Percentiles rank a stretch among this genome's conserved stretches.
phyloP scores from a whole-genome alignment of 2,329 filamentous ascomycete species.

The Colletotrichum spinosum region DNA sequence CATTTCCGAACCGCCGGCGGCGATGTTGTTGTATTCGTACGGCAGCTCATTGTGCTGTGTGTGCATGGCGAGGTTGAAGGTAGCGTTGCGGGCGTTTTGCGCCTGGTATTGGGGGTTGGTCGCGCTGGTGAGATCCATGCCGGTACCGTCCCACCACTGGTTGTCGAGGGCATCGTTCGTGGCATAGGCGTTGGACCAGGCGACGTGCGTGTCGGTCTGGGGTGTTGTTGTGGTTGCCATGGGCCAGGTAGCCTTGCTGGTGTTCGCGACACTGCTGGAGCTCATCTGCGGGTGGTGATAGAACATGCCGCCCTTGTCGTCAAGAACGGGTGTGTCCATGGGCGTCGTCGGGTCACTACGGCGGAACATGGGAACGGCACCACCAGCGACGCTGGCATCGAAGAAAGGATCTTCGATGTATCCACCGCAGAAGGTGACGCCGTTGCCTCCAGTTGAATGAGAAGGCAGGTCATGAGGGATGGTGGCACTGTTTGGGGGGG shows the following conservation, averaged over 20 bases:
- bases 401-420: constrained; percentile 55
- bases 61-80: constrained; percentile 54
- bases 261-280: constrained; percentile 34
- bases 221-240: constrained; percentile 34
- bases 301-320: constrained; percentile 46
- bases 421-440: constrained; percentile 48
- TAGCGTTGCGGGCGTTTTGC: constrained; percentile 48
- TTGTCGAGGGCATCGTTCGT: constrained; percentile 34
- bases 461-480: constrained; percentile 39
- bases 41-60: constrained; percentile 53
- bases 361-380: constrained; percentile 46
- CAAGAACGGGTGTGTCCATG: constrained; percentile 51
- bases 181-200: constrained; percentile 36
- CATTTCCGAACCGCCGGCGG: constrained; percentile 46
- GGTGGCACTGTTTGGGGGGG: constrained; percentile 43
- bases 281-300: constrained; percentile 39
- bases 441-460: constrained; percentile 26
- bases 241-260: constrained; percentile 43
- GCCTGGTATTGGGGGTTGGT: constrained; percentile 45
- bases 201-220: constrained; percentile 29
- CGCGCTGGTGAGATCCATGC: constrained; percentile 42
- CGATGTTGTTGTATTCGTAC: constrained; percentile 51
- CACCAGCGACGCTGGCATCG: constrained; percentile 39
- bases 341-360: constrained; percentile 50
- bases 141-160: constrained; percentile 48